Evolutionary conservation across 148 eudicot genomes (phyloP), one percentile per base, ranked within the genome.

Genomic region (Selenicereus undatus): DNA sequence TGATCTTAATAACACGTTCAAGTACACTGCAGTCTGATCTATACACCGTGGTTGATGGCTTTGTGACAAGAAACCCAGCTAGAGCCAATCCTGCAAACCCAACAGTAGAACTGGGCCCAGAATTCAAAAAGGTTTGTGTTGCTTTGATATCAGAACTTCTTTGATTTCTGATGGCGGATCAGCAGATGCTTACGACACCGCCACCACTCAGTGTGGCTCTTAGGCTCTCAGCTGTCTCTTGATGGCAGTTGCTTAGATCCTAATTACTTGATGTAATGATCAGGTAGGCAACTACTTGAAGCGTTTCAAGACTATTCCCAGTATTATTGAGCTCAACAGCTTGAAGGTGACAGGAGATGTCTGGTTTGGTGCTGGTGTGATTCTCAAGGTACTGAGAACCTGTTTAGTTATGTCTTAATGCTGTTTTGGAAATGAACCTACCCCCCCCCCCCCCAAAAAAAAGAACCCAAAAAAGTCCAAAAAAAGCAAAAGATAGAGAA

Each of bases 311-410:
- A 84, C 99, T 11, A 93, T 93, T 76, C 99, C 99, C 42, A 92
- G 99, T 71, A 96, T 96, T 76, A 84, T 96, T 82, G 94, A 89
- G 73, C 98, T 96, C 12, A 97, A 96, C 81, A 87, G 90, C 94
- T 87, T 96, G 86, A 96, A 96, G 90, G 99, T 93, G 77, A 32
- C 93, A 24, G 99, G 99, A 76, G 94, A 96, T 87, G 98, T 96
- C 30, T 93, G 91, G 93, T 96, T 96, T 78, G 99, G 99, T 71
- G 75, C 90, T 83, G 87, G 86, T 74, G 78, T 96, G 81, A 78
- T 83, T 81, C 92, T 96, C 77, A 96, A 96, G 99, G 99, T 95
- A 92, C 52, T 36, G 26, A 18, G 12, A 18, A 70, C 29, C 74
- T 26, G 8, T 48, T 20, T 65, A 14, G 18, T 18, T 52, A 3